Evolutionary conservation across 1,284 basidiomycete species (phyloP).

Genomic region (Boletus sp.): DNA sequence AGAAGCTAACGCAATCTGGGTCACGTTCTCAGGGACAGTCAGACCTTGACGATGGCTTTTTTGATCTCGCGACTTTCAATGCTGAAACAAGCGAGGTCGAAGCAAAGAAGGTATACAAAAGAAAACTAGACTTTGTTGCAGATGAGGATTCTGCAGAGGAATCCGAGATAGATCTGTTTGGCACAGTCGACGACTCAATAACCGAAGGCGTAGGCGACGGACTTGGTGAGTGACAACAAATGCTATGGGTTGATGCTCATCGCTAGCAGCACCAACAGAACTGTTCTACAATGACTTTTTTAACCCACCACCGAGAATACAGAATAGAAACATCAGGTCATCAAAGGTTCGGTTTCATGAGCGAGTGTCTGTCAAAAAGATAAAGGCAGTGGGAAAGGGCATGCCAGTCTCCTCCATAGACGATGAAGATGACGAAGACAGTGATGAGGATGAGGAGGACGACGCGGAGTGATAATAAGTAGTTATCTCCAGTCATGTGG

Average conservation of each 20-base stretch:
- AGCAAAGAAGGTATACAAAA: conserved; percentile 58
- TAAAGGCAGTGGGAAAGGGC: conserved; percentile 63
- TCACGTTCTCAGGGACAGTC: conserved; percentile 40
- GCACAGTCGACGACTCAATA: conserved; percentile 45
- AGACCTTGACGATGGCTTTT: conserved; percentile 91
- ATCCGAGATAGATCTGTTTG: conserved; percentile 68
- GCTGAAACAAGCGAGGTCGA: conserved; percentile 81
- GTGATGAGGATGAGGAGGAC: conserved; percentile 32
- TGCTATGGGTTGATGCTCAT: background rate
- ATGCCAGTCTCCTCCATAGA: conserved; percentile 44
- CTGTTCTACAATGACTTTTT: conserved; percentile 73
- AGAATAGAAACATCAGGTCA: conserved; percentile 18
- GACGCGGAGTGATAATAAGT: conserved; percentile 21
- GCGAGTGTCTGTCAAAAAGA: conserved; percentile 75
- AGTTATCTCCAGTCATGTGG: too few species aligned
- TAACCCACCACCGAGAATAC: conserved; percentile 43
- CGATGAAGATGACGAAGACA: conserved; percentile 33
- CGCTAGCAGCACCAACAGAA: conserved; percentile 38
- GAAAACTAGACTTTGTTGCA: conserved; percentile 52
- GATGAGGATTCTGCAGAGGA: conserved; percentile 53
- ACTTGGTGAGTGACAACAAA: conserved; percentile 36
- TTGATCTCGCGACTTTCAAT: conserved; percentile 88
- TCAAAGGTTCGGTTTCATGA: conserved; percentile 74
- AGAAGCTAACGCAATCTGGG: conserved; percentile 12
- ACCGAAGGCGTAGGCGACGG: conserved; percentile 38